Conservation (phyloP, 495 filamentous ascomycete genomes). For the Chlorociboria aeruginascens region DNA sequence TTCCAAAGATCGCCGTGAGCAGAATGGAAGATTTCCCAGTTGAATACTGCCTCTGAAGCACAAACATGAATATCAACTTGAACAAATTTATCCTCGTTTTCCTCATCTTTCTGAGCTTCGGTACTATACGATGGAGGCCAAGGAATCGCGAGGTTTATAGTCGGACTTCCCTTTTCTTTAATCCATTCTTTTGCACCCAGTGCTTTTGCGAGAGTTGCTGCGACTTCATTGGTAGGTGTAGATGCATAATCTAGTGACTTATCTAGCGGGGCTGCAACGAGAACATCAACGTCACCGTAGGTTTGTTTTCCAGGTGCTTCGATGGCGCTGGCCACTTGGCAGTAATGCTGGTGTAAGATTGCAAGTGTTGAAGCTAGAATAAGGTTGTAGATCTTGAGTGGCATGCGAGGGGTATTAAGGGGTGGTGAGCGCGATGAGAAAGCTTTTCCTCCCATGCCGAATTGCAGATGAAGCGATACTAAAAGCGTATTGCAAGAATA, state of each 20-base stretch:
- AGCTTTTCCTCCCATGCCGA: slow-evolving; percentile 44
- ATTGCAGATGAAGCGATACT: background rate
- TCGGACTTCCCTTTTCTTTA: slow-evolving; percentile 14
- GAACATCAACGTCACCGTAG: slow-evolving; percentile 50
- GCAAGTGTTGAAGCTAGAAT: slow-evolving; percentile 27
- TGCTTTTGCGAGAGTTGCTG: slow-evolving; percentile 10
- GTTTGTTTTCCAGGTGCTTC: slow-evolving; percentile 42
- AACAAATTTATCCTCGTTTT: slow-evolving; percentile 27
- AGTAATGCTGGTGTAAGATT: slow-evolving; percentile 33
- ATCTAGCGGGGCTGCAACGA: slow-evolving; percentile 31
- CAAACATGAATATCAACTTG: slow-evolving; percentile 56
- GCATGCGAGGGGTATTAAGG: slow-evolving; percentile 47
- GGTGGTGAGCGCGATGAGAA: slow-evolving; percentile 32
- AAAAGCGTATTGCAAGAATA: no score
- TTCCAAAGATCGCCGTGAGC: slow-evolving; percentile 57
- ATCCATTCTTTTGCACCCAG: slow-evolving; percentile 24
- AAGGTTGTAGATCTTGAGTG: slow-evolving; percentile 31
- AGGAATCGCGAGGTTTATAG: slow-evolving; percentile 34
- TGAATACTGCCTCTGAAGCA: slow-evolving; percentile 25
- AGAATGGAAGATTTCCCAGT: slow-evolving; percentile 50
- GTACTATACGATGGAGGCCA: slow-evolving; percentile 24
- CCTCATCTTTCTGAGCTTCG: background rate
- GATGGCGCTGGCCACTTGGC: slow-evolving; percentile 34
- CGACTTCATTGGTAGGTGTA: slow-evolving; percentile 3
- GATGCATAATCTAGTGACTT: background rate